These are phyloP conservation scores for Tephrocybe rancida DNA, from an alignment of 768 basidiomycete genomes.

Conservation along the genomic window DNA sequence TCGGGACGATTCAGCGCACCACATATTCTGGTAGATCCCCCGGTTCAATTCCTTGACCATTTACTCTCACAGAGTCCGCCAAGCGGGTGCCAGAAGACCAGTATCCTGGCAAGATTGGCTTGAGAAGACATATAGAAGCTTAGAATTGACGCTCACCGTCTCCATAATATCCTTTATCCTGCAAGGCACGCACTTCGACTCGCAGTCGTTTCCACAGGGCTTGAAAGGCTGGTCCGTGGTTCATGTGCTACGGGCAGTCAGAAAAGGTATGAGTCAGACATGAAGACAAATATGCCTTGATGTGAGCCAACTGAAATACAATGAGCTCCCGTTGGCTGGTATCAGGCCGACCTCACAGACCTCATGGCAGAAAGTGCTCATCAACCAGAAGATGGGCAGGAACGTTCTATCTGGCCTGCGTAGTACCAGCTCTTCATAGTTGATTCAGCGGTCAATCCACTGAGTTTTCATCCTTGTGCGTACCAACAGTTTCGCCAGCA, in stretches of 20 bases:
- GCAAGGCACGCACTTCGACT: constrained; percentile 68
- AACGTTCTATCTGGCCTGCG: constrained; percentile 63
- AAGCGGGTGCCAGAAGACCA: constrained; percentile 82
- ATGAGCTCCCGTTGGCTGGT: constrained; percentile 12
- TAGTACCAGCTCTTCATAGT: constrained; percentile 67
- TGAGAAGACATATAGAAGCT: neutral
- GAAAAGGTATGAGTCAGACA: neutral
- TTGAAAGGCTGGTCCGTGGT: constrained; percentile 80
- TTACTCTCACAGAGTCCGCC: constrained; percentile 53
- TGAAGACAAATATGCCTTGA: constrained; percentile 52
- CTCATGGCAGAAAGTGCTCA: constrained; percentile 85
- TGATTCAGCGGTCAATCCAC: neutral
- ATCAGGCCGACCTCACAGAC: constrained; percentile 37
- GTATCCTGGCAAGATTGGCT: constrained; percentile 49
- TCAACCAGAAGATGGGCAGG: constrained; percentile 63
- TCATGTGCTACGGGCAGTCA: constrained; percentile 60
- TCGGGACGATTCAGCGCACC: constrained; percentile 38
- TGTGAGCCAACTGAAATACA: constrained; percentile 69
- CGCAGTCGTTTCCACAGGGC: constrained; percentile 69
- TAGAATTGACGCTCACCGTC: constrained; percentile 52
- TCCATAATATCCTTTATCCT: constrained; percentile 77
- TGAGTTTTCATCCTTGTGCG: no score
- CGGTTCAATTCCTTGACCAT: constrained; percentile 41
- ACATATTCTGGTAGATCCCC: constrained; percentile 79
- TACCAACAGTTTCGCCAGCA: constrained; percentile 77